Evolutionary conservation across 164 flowering plant genomes (phyloP), one percentile per base, ranked within the genome.

Genomic region (Houttuynia cordata): DNA sequence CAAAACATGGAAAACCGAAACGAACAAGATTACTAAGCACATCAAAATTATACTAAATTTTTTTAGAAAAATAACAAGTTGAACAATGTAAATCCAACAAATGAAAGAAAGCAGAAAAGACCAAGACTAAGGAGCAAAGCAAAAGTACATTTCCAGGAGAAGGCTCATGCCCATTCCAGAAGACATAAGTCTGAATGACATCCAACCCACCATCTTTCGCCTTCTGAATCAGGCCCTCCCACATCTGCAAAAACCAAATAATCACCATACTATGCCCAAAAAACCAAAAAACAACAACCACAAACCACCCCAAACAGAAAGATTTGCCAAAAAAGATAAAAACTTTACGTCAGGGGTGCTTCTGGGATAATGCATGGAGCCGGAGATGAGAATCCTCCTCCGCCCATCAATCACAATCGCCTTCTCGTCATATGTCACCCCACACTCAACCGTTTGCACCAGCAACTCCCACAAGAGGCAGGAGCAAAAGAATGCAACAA

Each of bases 131-230:
- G 45, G 45, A 41, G 45, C 45, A 41, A 45, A 45, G 49, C 49
- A 45, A 7, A n/a, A 67, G 68, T 69, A 88, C 91, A 76, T 75
- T 75, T 62, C 87, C 89, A 58, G 81, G 93, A 51, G 80, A 71
- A 65, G 89, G 87, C 61, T 86, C 92, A 59, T 88, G 95, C 17
- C 52, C 82, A 65, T 85, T 77, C 91, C 91, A 91, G 67, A 91
- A 91, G 20, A 89, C 83, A 64, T 67, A 67, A 22, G 69, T 67
- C 69, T 67, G 69, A n/a, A 67, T 56, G 24, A 61, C 69, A 50
- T 67, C 69, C 60, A 67, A 42, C 24, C 69, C 69, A 54, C 69
- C 69, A 49, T 67, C 64, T 61, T 67, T 67, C 10, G 69, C 69
- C 69, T 67, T 67, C 61, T 67, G 57, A 45, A 67, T 67, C 18